phyloP scores from a whole-genome alignment of 108 stramenopile species.

The Skeletonema tropicum region DNA sequence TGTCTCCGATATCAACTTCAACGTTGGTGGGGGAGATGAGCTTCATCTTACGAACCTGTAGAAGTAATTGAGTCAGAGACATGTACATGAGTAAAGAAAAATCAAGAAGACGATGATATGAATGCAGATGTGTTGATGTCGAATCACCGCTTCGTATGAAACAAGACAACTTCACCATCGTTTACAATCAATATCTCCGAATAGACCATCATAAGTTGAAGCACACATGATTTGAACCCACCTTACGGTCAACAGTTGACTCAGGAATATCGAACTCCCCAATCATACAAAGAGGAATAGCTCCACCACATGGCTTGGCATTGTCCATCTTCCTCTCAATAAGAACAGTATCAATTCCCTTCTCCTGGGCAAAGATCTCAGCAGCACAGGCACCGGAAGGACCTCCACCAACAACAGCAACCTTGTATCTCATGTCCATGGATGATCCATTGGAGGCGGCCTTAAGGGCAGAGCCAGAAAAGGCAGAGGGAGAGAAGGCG shows the following conservation, averaged over 20 bases:
- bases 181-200: neutral
- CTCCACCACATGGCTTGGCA: conserved; percentile 99
- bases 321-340: conserved; percentile 99
- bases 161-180: neutral
- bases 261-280: conserved; percentile 97
- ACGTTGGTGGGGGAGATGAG: conserved; percentile 96
- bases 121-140: neutral
- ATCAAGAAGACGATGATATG: neutral
- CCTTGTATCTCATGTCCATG: conserved; percentile 88
- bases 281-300: conserved; percentile 99
- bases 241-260: conserved; percentile 96
- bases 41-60: conserved; percentile 95
- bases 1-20: conserved; percentile 97
- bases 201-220: neutral
- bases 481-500: conserved; percentile 56
- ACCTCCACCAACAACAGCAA: conserved; percentile 96
- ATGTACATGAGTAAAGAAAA: neutral
- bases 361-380: conserved; percentile 95
- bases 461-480: conserved; percentile 11
- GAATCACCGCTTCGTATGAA: neutral
- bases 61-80: neutral
- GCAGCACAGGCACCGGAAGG: conserved; percentile 98
- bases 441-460: conserved; percentile 12
- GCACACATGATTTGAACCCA: conserved; percentile 39
- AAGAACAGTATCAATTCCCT: conserved; percentile 90